These are phyloP conservation scores for Fusarium equiseti DNA, from an alignment of 2,329 filamentous ascomycete species.

Conservation along the genomic window DNA sequence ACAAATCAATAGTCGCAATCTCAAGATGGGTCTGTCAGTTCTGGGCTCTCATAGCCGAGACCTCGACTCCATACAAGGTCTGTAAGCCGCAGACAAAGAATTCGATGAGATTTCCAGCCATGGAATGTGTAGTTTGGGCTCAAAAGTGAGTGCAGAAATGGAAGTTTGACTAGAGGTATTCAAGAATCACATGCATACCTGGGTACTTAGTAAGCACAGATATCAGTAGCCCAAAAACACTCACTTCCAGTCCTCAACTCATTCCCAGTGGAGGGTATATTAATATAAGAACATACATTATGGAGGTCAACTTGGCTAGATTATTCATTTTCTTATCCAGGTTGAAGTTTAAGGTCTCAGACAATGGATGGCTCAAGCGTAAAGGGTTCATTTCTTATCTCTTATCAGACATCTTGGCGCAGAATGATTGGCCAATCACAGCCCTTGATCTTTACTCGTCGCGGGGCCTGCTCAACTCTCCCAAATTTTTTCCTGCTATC, in stretches of 20 bases:
- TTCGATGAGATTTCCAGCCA: background rate
- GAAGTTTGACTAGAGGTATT: background rate
- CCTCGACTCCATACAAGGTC: background rate
- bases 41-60: background rate
- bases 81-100: background rate
- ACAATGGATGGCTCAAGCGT: background rate
- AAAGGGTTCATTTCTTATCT: constrained; percentile 25
- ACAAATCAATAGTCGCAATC: background rate
- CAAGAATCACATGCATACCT: no score
- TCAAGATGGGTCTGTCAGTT: background rate
- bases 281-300: background rate
- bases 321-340: background rate
- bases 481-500: constrained; percentile 47
- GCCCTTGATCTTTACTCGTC: background rate
- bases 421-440: constrained; percentile 41
- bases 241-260: background rate
- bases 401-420: constrained; percentile 27
- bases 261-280: background rate
- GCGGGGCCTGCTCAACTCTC: constrained; percentile 42
- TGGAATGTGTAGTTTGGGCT: background rate
- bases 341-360: background rate
- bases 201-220: no score
- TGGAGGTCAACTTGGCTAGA: background rate
- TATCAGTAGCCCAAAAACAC: no score
- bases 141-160: background rate